These are phyloP conservation scores for Coniella vitis DNA, from an alignment of 2,329 filamentous ascomycete species.

Conservation along the genomic window DNA sequence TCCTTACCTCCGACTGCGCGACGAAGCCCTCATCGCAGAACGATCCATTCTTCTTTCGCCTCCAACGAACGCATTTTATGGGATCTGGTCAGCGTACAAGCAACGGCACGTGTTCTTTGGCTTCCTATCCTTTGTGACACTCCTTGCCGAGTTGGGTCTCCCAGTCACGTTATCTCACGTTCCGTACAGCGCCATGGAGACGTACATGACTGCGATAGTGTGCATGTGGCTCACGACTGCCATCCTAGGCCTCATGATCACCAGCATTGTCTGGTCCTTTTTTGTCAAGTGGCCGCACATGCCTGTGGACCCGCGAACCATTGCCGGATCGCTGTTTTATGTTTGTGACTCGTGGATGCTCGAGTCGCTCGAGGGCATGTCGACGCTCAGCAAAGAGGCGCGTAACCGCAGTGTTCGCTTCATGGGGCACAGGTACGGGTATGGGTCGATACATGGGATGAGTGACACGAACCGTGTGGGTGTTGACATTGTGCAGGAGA, in stretches of 20 bases:
- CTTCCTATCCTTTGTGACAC: constrained; percentile 25
- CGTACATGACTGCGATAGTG: constrained; percentile 24
- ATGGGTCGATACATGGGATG: constrained; percentile 26
- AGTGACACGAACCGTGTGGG: constrained; percentile 22
- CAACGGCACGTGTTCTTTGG: constrained; percentile 28
- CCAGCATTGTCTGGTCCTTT: constrained; percentile 27
- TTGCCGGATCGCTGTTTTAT: constrained; percentile 30
- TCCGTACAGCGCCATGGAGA: constrained; percentile 30
- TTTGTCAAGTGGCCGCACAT: constrained; percentile 29
- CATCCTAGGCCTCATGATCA: constrained; percentile 30
- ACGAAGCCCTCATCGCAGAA: constrained; percentile 21
- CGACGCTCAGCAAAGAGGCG: constrained; percentile 22
- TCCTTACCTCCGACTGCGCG: constrained; percentile 30
- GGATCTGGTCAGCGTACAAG: constrained; percentile 27
- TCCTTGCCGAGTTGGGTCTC: constrained; percentile 30
- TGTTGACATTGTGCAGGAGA: constrained; percentile 19
- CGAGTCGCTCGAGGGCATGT: constrained; percentile 24
- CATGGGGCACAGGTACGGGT: constrained; percentile 26
- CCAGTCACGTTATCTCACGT: constrained; percentile 33
- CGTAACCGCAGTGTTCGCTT: constrained; percentile 25
- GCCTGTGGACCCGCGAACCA: constrained; percentile 29
- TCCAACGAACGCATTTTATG: constrained; percentile 26
- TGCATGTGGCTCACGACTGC: constrained; percentile 28
- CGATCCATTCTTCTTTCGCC: constrained; percentile 29
- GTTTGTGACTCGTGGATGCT: constrained; percentile 29